Percentiles rank a stretch among this genome's conserved stretches.
phyloP scores from a whole-genome alignment of 192 early-diverging fungal species.

The Geranomyces variabilis region DNA sequence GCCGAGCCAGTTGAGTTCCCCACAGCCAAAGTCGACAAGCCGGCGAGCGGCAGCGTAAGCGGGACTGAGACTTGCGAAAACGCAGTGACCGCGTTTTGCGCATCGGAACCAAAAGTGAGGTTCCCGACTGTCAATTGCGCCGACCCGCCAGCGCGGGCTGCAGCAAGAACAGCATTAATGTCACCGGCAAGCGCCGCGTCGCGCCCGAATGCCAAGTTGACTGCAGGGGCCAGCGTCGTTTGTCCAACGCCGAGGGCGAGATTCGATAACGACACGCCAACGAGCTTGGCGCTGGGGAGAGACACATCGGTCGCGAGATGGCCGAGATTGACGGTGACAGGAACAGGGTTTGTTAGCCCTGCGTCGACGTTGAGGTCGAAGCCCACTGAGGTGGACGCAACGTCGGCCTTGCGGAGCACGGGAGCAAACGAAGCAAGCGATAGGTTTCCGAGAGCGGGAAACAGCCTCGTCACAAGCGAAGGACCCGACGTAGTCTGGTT shows the following conservation, averaged over 20 bases:
- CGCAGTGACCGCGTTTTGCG: slow-evolving; percentile 22
- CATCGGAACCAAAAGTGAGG: slow-evolving; percentile 20
- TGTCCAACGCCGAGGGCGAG: slow-evolving; percentile 13
- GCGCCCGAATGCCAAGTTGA: slow-evolving; percentile 18
- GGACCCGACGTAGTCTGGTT: not conserved
- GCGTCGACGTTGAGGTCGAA: not conserved
- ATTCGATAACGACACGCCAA: slow-evolving; percentile 8
- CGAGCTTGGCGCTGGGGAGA: slow-evolving; percentile 6
- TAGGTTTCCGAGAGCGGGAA: slow-evolving; percentile 19
- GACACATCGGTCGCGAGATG: slow-evolving; percentile 17
- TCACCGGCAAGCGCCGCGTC: slow-evolving; percentile 11
- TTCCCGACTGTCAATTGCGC: slow-evolving; percentile 7
- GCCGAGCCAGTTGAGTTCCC: not conserved
- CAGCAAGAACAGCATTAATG: slow-evolving; percentile 4
- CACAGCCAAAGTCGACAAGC: not conserved
- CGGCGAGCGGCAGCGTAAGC: slow-evolving; percentile 9
- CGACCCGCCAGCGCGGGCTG: slow-evolving; percentile 8
- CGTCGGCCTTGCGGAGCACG: slow-evolving; percentile 20
- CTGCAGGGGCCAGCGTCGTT: slow-evolving; percentile 7
- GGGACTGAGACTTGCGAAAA: slow-evolving; percentile 14
- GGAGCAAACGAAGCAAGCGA: slow-evolving; percentile 21
- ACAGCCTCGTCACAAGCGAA: not conserved
- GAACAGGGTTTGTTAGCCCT: slow-evolving; percentile 13
- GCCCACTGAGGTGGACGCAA: slow-evolving; percentile 9
- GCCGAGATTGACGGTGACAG: slow-evolving; percentile 16